Evolutionary conservation across 2,329 filamentous ascomycete genomes (phyloP).

Genomic region (Talaromyces sp.): DNA sequence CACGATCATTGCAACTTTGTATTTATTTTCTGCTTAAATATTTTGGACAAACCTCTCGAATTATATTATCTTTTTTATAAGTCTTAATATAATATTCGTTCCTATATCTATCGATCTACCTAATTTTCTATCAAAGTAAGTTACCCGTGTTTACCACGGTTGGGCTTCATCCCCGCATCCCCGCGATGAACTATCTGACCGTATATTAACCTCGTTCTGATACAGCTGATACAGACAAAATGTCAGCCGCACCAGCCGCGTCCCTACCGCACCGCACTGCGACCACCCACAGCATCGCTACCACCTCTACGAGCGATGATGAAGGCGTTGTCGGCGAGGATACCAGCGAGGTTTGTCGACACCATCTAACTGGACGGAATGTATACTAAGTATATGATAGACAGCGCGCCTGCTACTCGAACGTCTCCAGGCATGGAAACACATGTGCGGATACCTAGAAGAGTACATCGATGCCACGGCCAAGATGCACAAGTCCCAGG

Average conservation of each 20-base stretch:
- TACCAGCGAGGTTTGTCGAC: constrained; percentile 38
- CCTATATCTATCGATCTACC: background rate
- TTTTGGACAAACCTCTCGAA: background rate
- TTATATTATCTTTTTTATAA: background rate
- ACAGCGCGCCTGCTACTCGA: constrained; percentile 79
- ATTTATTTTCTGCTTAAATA: background rate
- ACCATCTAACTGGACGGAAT: background rate
- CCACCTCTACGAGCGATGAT: constrained; percentile 36
- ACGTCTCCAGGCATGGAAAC: constrained; percentile 91
- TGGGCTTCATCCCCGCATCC: constrained; percentile 2
- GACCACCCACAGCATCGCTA: constrained; percentile 31
- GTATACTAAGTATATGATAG: constrained; percentile 38
- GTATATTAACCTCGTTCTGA: background rate
- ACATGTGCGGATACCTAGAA: constrained; percentile 85
- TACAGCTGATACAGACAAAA: background rate
- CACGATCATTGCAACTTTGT: background rate
- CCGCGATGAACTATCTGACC: background rate
- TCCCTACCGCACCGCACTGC: constrained; percentile 33
- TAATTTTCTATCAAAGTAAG: background rate
- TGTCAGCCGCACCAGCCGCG: constrained; percentile 7
- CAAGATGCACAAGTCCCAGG: constrained; percentile 77
- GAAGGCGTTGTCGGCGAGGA: constrained; percentile 42
- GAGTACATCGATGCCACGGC: constrained; percentile 83
- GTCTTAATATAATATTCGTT: background rate
- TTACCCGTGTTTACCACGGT: background rate